phyloP scores from a whole-genome alignment of 805 yeast species.

The Saccharomycopsis malanga region DNA sequence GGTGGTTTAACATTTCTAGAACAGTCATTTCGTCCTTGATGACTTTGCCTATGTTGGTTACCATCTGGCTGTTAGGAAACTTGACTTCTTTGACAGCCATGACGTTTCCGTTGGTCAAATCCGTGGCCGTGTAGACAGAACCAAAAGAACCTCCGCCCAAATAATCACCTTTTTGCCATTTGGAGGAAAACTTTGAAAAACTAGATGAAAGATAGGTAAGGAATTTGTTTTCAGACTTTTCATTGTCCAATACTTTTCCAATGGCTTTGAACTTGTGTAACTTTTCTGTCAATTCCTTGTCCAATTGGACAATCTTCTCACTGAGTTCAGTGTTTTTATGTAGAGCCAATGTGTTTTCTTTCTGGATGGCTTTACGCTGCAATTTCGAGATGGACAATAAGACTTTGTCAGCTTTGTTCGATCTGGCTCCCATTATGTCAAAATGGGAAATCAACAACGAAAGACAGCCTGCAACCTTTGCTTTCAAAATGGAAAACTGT shows the following conservation, averaged over 20 bases:
- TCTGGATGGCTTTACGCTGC: constrained; percentile 15
- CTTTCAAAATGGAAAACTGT: constrained; percentile 63
- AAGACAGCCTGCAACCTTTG: constrained; percentile 91
- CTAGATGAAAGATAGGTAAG: constrained; percentile 82
- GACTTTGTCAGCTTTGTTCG: constrained; percentile 45
- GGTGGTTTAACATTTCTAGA: constrained; percentile 89
- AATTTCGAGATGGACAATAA: constrained; percentile 17
- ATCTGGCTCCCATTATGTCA: constrained; percentile 97
- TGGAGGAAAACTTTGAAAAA: constrained; percentile 79
- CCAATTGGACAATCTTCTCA: constrained; percentile 40
- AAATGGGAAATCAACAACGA: constrained; percentile 89
- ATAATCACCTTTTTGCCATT: constrained; percentile 95
- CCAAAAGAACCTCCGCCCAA: constrained; percentile 97
- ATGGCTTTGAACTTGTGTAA: constrained; percentile 51
- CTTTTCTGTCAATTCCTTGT: constrained; percentile 41
- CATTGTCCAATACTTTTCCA: constrained; percentile 85
- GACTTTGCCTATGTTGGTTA: constrained; percentile 75
- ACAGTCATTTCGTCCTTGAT: constrained; percentile 97
- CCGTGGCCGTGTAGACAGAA: constrained; percentile 83
- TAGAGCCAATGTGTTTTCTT: constrained; percentile 12
- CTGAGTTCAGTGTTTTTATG: constrained; percentile 33
- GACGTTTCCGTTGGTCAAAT: constrained; percentile 89
- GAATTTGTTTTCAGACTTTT: constrained; percentile 81
- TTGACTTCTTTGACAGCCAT: constrained; percentile 96
- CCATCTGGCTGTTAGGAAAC: constrained; percentile 80